Base-by-base conservation (phyloP, 768 basidiomycete species). In the Leccinellum albellum region DNA sequence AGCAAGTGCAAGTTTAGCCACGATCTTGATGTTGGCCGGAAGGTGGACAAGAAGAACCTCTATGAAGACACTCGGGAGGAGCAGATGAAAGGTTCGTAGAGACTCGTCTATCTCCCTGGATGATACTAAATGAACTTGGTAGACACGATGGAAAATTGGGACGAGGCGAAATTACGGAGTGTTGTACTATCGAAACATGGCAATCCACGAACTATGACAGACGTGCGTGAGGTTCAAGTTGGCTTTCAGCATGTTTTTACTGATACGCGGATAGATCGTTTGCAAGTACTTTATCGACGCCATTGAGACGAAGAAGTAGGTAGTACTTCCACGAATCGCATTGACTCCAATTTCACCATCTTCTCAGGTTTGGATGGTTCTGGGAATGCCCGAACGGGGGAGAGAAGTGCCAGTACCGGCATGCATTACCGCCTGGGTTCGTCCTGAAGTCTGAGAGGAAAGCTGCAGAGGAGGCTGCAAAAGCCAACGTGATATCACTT, bases 71-170 rank as follows among this genome's bases (percentile, higher is more conserved):
- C 70, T 53, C 79, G 96, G 60, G 91, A 90, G 70, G 90, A 94
- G 60, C 89, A 94, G 74, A 67, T 81, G 64, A 72, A 75, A 51
- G 91, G 92, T 91, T 60, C 26, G 82, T 75, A 33, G 28, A 50
- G 23, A 46, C 13, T 2, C 31, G 5, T 49, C 32, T 35, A 7
- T 57, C 33, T 6, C 35, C 28, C 17, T 40, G 14, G 1, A 26
- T 9, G 21, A 37, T 47, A 28, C 40, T 61, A 23, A 46, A 33
- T 13, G 4, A 49, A 62, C 21, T 8, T 42, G 33, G 35, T 61
- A 94, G 95, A 98, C 75, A 94, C 93, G 12, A 98, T 98, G 97
- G 94, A 97, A 64, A 85, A 78, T 60, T 99, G 97, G 97, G 94
- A 97, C 73, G 91, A 98, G 59, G 94, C 87, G 66, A 98, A 98